phyloP scores from a whole-genome alignment of 2,329 filamentous ascomycete genomes.

The Thyridium curvatum region DNA sequence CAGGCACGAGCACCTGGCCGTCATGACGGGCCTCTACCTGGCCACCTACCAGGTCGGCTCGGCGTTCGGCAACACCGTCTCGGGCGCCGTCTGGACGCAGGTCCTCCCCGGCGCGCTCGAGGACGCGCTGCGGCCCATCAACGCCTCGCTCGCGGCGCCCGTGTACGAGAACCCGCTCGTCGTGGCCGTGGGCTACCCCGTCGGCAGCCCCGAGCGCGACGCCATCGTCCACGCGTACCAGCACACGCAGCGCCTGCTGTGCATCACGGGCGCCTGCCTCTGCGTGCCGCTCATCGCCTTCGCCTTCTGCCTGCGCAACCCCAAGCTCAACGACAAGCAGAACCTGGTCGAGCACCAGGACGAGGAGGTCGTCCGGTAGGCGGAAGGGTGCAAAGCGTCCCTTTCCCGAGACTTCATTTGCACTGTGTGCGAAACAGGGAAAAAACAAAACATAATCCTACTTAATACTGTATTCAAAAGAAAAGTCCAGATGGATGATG shows the following conservation, averaged over 20 bases:
- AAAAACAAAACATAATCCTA: too few species aligned
- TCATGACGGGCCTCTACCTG: slow-evolving; percentile 58
- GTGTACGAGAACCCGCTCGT: slow-evolving; percentile 29
- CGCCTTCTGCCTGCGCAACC: slow-evolving; percentile 34
- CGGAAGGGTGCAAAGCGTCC: too few species aligned
- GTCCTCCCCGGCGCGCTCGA: slow-evolving; percentile 40
- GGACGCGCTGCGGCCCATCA: slow-evolving; percentile 16
- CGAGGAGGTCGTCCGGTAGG: too few species aligned
- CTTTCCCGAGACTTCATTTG: too few species aligned
- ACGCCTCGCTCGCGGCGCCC: slow-evolving; percentile 26
- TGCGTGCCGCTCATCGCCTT: slow-evolving; percentile 41
- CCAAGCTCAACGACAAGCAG: slow-evolving; percentile 37
- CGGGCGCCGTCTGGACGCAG: slow-evolving; percentile 58
- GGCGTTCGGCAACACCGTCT: slow-evolving; percentile 53
- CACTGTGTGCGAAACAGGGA: too few species aligned
- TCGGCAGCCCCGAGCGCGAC: slow-evolving; percentile 34
- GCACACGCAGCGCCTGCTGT: slow-evolving; percentile 38
- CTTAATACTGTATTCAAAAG: too few species aligned
- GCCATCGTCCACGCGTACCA: slow-evolving; percentile 38
- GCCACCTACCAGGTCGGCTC: slow-evolving; percentile 58
- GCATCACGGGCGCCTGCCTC: slow-evolving; percentile 41
- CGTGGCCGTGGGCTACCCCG: slow-evolving; percentile 24
- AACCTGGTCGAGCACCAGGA: slow-evolving; percentile 25
- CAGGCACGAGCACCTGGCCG: slow-evolving; percentile 49
- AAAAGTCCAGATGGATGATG: too few species aligned